Percentiles rank a stretch among this genome's conserved stretches.
phyloP scores from a whole-genome alignment of 2,329 filamentous ascomycete species.

The Gaeumannomyces sp. region DNA sequence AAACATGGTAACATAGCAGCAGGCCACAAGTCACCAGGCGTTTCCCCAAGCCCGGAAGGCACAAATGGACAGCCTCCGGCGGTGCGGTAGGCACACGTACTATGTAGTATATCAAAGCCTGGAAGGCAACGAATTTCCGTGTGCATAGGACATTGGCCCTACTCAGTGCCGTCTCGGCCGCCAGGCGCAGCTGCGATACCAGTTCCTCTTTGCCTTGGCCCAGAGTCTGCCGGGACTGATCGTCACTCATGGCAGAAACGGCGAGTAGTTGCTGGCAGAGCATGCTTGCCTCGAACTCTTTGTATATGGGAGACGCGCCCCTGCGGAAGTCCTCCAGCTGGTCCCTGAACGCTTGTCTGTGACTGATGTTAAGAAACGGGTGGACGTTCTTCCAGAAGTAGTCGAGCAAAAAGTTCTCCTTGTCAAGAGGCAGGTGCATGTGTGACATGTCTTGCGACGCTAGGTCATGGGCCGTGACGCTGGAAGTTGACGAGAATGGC shows the following conservation, averaged over 20 bases:
- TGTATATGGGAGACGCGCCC: neutral
- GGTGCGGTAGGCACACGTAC: neutral
- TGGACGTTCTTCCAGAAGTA: neutral
- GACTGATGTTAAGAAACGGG: neutral
- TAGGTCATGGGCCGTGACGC: neutral
- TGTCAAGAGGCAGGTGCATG: constrained; percentile 1
- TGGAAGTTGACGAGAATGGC: neutral
- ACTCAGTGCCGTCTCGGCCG: neutral
- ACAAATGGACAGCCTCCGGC: too few species aligned
- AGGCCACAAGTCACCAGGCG: neutral
- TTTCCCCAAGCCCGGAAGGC: too few species aligned
- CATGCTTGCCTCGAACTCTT: constrained; percentile 5
- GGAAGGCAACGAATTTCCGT: neutral
- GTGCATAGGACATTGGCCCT: constrained; percentile 1
- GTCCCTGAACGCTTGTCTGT: neutral
- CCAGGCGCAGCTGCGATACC: neutral
- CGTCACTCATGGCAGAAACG: neutral
- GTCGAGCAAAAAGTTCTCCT: constrained; percentile 4
- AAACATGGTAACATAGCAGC: neutral
- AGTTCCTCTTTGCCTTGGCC: neutral
- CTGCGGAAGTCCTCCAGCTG: constrained; percentile 3
- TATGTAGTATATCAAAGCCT: constrained; percentile 4
- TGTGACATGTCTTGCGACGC: neutral
- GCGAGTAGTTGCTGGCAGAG: neutral
- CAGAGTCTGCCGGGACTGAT: neutral